Base-by-base conservation (phyloP, 2,329 filamentous ascomycete genomes). In the Mariannaea sp. region DNA sequence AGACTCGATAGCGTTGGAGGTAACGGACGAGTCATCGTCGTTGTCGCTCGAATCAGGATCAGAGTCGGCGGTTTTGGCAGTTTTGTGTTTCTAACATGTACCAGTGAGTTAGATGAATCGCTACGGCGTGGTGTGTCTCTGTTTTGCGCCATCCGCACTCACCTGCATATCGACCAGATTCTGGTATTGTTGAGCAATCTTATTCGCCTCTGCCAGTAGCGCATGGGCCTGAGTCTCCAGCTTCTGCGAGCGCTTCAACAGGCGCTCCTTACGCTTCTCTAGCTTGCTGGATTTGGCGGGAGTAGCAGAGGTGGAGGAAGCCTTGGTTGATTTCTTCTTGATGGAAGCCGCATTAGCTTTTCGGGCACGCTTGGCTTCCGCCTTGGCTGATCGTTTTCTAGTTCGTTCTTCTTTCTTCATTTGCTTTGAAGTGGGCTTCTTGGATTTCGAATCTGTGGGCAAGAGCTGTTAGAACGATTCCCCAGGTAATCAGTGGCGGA, bases 141-240 rank as follows among this genome's bases (percentile, higher is more conserved):
- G 50, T 44, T 13, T 52, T 14, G 51, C 35, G 16, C 49, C 9
- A 53, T 42, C 12, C 50, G 17, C n/a, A 51, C 59, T 51, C 27
- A 65, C 63, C 46, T 66, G 57, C 4, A 54, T 61, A 20, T 67
- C 61, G 17, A 59, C 55, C n/a, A 60, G 32, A 33, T 62, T 49
- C 46, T 68, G 61, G 30, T 71, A 69, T 35, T 68, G 57, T 8
- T 60, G 60, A 22, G 63, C 61, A 19, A 62, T 60, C 51, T 69
- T 71, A 55, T 74, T 70, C 0, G 77, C 72, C 51, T 78, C 70
- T 1, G 61, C 64, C 59, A 76, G 60, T 27, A 81, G 55, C 61
- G 73, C 73, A 20, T 75, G 55, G 8, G 67, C 64, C 49, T 62
- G 65, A 17, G 56, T 46, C 43, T 65, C 43, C 3, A 66, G 68